These are phyloP conservation scores for Nemania abortiva DNA, from an alignment of 2,329 filamentous ascomycete species.

Conservation along the genomic window DNA sequence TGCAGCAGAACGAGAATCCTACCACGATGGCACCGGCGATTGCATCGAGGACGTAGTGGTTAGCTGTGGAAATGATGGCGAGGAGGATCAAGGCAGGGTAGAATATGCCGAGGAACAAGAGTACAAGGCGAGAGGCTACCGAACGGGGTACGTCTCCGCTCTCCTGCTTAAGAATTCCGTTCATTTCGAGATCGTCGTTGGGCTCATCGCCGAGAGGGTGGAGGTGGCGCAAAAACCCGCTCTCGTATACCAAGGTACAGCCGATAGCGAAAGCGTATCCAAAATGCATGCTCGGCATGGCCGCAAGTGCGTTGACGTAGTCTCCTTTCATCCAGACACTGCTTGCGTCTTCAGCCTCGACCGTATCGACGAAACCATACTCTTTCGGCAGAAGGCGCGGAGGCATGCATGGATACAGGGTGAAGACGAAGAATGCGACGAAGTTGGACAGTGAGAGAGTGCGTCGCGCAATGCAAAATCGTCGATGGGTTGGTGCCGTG, in stretches of 20 bases:
- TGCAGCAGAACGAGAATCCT: slow-evolving; percentile 67
- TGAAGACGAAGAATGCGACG: slow-evolving; percentile 62
- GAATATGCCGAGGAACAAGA: slow-evolving; percentile 57
- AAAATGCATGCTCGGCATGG: slow-evolving; percentile 70
- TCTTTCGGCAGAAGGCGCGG: slow-evolving; percentile 60
- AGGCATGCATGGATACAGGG: slow-evolving; percentile 61
- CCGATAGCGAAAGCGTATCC: slow-evolving; percentile 68
- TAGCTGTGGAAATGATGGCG: slow-evolving; percentile 71
- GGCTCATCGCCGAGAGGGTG: slow-evolving; percentile 34
- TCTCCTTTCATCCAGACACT: slow-evolving; percentile 67
- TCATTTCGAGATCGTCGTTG: slow-evolving; percentile 38
- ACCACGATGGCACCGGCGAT: slow-evolving; percentile 73
- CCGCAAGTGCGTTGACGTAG: slow-evolving; percentile 69
- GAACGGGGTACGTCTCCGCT: slow-evolving; percentile 43
- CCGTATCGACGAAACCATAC: slow-evolving; percentile 61
- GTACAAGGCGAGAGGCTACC: slow-evolving; percentile 35
- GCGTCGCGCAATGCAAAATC: slow-evolving; percentile 55
- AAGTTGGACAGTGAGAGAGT: slow-evolving; percentile 62
- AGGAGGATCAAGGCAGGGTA: slow-evolving; percentile 67
- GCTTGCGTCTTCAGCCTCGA: slow-evolving; percentile 57
- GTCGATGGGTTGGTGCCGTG: slow-evolving; percentile 55
- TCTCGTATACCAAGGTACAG: slow-evolving; percentile 65
- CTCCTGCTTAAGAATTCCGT: slow-evolving; percentile 39
- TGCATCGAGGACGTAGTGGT: slow-evolving; percentile 75
- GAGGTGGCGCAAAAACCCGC: slow-evolving; percentile 59